Conservation (phyloP, 129 eudicot species). For the sunflower (Helianthus annuus) region DNA sequence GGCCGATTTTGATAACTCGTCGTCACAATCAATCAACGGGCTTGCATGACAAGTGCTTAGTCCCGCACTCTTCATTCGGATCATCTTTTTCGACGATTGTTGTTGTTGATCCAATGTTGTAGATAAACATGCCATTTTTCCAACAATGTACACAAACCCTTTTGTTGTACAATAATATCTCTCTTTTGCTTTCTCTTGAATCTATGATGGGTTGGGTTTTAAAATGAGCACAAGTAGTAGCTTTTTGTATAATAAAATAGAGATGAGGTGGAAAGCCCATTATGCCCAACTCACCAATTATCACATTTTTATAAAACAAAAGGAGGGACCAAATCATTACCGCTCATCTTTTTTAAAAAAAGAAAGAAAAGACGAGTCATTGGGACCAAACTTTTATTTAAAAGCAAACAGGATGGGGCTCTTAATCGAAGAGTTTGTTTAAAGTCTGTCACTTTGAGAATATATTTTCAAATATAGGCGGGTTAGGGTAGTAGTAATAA, state of each 20-base stretch:
- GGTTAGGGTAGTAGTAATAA: too few species aligned
- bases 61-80: slow-evolving; percentile 51
- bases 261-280: slow-evolving; percentile 41
- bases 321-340: slow-evolving; percentile 23
- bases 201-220: slow-evolving; percentile 26
- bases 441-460: not conserved
- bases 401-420: slow-evolving; percentile 3
- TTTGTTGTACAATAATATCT: slow-evolving; percentile 26
- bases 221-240: slow-evolving; percentile 2
- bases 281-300: slow-evolving; percentile 26
- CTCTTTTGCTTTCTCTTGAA: slow-evolving; percentile 32
- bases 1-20: slow-evolving; percentile 66
- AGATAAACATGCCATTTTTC: slow-evolving; percentile 34
- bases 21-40: slow-evolving; percentile 57
- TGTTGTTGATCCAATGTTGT: slow-evolving; percentile 46
- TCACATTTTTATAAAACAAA: not conserved
- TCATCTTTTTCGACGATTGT: slow-evolving; percentile 32
- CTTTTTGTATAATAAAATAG: slow-evolving; percentile 20
- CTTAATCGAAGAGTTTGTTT: too few species aligned
- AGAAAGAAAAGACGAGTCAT: not conserved
- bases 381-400: not conserved
- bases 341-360: slow-evolving; percentile 1
- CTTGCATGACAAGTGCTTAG: slow-evolving; percentile 37
- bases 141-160: slow-evolving; percentile 3
- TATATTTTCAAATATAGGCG: not conserved